Evolutionary conservation across 2,329 filamentous ascomycete species (phyloP).

Genomic region (Knufia petricola): DNA sequence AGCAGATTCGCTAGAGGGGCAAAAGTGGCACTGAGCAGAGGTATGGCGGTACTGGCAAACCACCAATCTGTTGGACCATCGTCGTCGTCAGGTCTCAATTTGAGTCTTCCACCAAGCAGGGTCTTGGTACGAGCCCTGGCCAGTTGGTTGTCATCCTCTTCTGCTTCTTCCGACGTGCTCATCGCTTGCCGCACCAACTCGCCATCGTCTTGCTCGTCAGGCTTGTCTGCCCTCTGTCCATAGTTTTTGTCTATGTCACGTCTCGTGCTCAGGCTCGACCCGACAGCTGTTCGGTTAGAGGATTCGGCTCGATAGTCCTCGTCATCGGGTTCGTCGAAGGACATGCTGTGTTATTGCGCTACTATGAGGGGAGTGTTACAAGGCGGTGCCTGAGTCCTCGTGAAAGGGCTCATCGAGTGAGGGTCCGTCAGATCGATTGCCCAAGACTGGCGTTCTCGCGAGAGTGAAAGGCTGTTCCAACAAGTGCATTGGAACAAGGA

Average conservation of each 20-base stretch:
- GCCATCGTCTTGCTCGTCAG: neutral
- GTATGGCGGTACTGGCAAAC: conserved; percentile 48
- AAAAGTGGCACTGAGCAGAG: conserved; percentile 72
- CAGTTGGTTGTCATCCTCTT: neutral
- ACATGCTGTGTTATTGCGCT: neutral
- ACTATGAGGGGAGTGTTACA: neutral
- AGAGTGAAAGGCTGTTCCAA: no score
- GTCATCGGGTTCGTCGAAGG: no score
- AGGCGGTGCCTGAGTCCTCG: no score
- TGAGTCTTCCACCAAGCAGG: conserved; percentile 21
- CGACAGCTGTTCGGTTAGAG: neutral
- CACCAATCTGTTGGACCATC: conserved; percentile 38
- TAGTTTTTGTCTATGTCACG: neutral
- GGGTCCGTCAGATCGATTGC: no score
- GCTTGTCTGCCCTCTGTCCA: neutral
- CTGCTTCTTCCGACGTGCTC: neutral
- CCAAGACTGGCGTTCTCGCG: no score
- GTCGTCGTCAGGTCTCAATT: conserved; percentile 33
- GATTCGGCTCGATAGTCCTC: neutral
- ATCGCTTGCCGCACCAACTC: neutral
- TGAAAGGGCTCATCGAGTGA: no score
- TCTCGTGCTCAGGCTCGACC: neutral
- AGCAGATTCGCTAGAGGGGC: conserved; percentile 81
- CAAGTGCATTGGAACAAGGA: no score
- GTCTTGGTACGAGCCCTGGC: conserved; percentile 3